Percentiles rank a stretch among this genome's conserved stretches.
Evolutionary conservation across 768 basidiomycete genomes (phyloP).

Genomic region (Mycena haematopus): DNA sequence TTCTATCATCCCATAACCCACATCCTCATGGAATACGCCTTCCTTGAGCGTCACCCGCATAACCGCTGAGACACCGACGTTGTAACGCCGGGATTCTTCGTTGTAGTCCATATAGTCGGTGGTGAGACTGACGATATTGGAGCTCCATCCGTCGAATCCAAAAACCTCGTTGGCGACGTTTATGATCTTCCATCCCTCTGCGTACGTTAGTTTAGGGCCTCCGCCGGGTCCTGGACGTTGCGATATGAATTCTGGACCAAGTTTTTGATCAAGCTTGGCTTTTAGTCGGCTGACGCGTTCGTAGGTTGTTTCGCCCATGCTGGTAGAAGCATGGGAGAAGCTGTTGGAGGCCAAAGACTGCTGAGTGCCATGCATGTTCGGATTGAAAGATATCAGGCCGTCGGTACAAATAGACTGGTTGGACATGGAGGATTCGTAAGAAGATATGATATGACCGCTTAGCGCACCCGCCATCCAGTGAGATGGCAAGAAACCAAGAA

Average conservation of each 20-base stretch:
- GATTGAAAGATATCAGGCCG: conserved; percentile 67
- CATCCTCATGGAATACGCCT: conserved; percentile 91
- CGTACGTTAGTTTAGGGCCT: conserved; percentile 88
- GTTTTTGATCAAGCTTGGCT: conserved; percentile 81
- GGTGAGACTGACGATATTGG: conserved; percentile 73
- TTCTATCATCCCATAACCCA: conserved; percentile 89
- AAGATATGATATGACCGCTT: conserved; percentile 63
- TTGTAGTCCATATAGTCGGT: conserved; percentile 82
- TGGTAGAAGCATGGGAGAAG: conserved; percentile 36
- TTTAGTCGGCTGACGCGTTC: conserved; percentile 76
- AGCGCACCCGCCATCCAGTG: conserved; percentile 61
- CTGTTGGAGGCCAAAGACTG: conserved; percentile 36
- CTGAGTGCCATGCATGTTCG: conserved; percentile 33
- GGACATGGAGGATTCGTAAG: conserved; percentile 43
- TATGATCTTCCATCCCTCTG: conserved; percentile 98
- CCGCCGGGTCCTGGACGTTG: conserved; percentile 88
- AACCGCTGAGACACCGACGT: conserved; percentile 82
- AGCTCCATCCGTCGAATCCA: conserved; percentile 97
- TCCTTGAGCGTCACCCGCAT: conserved; percentile 88
- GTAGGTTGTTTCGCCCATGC: conserved; percentile 67
- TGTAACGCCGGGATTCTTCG: conserved; percentile 69
- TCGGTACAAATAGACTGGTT: conserved; percentile 46
- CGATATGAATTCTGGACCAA: conserved; percentile 94
- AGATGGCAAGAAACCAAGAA: conserved; percentile 24
- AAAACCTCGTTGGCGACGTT: conserved; percentile 98